Evolutionary conservation across 78 protist species (phyloP), one percentile per base, ranked within the genome.

Genomic region (Pelomyxa schiedti): DNA sequence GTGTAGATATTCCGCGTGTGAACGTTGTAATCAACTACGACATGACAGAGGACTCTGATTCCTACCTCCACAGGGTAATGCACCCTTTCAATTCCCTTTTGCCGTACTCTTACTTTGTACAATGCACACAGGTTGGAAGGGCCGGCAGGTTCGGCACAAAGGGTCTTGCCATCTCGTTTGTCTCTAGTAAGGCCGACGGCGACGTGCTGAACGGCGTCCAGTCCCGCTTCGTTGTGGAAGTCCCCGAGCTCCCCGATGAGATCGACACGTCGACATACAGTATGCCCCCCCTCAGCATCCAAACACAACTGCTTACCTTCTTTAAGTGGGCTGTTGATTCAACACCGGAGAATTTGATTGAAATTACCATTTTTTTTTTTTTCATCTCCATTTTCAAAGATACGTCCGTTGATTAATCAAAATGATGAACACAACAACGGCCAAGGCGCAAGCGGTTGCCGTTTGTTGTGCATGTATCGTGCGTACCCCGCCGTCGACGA

Each of bases 111-210:
- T 22, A 39, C 32, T 76, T 2, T 70, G 2, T 72, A 16, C 67
- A 3, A 4, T 43, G 26, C 64, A 24, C 8, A 0, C 58, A 83
- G 88, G 97, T 97, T 4, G 99, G 98, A 32, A 90, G 99, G 47
- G 96, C 99, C 9, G 99, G 99, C 26, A 91, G 99, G 24, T 98
- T 97, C 40, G 99, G 98, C 63, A 98, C 99, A 77, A 94, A 94
- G 76, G 99, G 99, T 41, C 86, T 97, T 1, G 98, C 99, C 41
- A 90, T 98, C 75, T 92, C 97, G 26, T 97, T 97, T 65, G 76
- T 93, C 38, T 53, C 97, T 1, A 4, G 92, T 4, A 43, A 32
- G 3, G 97, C 72, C 29, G 98, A 94, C 39, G 35, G 42, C 22
- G 75, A 22, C 24, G 32, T 93, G 2, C 80, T 97, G 41, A 69